Conservation (phyloP, 495 filamentous ascomycete species). For the Friedmanniomyces simplex region DNA sequence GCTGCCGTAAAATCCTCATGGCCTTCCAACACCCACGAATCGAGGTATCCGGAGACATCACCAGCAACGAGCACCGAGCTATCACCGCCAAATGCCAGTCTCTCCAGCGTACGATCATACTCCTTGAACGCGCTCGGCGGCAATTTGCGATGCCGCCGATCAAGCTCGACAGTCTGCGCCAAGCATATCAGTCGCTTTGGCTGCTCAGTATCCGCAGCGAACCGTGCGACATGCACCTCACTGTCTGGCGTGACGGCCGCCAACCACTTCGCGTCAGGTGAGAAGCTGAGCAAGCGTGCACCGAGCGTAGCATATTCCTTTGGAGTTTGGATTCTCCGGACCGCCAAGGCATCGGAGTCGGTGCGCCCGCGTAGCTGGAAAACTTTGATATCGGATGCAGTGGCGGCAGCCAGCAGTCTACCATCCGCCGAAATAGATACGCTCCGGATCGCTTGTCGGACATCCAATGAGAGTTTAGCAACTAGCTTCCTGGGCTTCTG, state of each 20-base stretch:
- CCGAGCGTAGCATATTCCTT: conserved; percentile 38
- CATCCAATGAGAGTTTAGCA: conserved; percentile 60
- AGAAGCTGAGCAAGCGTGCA: conserved; percentile 52
- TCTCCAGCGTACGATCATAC: conserved; percentile 68
- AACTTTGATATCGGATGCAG: conserved; percentile 63
- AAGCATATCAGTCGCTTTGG: conserved; percentile 37
- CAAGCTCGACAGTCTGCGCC: conserved; percentile 42
- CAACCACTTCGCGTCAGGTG: conserved; percentile 46
- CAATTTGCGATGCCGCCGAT: conserved; percentile 45
- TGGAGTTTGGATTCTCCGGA: conserved; percentile 58
- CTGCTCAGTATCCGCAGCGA: conserved; percentile 31
- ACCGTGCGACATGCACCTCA: conserved; percentile 38
- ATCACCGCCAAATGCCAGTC: conserved; percentile 68
- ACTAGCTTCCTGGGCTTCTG: conserved; percentile 42
- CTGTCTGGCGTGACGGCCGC: conserved; percentile 43
- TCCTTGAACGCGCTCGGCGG: conserved; percentile 35
- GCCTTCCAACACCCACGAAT: conserved; percentile 66
- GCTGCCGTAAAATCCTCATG: conserved; percentile 37
- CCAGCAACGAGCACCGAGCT: conserved; percentile 65
- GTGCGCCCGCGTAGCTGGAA: conserved; percentile 50
- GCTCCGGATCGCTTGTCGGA: conserved; percentile 80
- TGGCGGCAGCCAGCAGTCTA: conserved; percentile 64
- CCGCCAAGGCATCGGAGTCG: conserved; percentile 42
- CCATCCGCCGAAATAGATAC: conserved; percentile 65
- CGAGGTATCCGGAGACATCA: conserved; percentile 77